Conservation (phyloP, 257 asterid species). For the Oldenlandia corymbosa region DNA sequence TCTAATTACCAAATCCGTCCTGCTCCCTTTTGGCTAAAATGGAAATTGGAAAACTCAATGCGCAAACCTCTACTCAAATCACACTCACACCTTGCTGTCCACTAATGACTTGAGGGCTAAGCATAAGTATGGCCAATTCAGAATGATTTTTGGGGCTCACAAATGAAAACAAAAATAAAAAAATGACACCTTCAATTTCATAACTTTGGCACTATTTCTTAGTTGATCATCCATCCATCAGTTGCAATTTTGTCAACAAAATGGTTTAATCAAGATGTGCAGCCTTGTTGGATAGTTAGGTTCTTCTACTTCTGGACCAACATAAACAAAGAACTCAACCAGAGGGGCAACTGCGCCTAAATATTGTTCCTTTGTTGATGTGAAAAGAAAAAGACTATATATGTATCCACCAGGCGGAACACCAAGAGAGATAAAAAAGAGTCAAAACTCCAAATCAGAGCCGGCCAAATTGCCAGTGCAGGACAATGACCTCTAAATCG, state of each 20-base stretch:
- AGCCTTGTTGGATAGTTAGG: neutral
- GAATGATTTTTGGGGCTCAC: constrained; percentile 2
- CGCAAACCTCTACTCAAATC: neutral
- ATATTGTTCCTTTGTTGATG: neutral
- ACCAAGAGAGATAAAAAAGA: neutral
- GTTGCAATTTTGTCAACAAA: no score
- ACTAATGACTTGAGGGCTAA: neutral
- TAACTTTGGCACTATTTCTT: constrained; percentile 6
- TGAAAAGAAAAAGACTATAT: neutral
- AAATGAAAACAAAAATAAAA: neutral
- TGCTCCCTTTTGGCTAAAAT: neutral
- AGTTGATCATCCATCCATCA: no score
- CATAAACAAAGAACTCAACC: neutral
- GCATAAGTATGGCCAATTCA: neutral
- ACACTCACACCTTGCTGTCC: neutral
- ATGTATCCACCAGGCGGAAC: no score
- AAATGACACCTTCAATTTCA: constrained; percentile 2
- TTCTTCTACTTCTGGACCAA: constrained; percentile 10
- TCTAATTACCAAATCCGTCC: neutral
- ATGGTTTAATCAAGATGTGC: neutral
- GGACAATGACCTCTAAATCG: neutral
- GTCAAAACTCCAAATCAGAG: neutral
- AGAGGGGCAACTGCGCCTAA: neutral
- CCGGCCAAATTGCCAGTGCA: constrained; percentile 7
- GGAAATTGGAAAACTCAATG: neutral